phyloP scores from a whole-genome alignment of 768 basidiomycete genomes.

The Filobasidium floriforme region DNA sequence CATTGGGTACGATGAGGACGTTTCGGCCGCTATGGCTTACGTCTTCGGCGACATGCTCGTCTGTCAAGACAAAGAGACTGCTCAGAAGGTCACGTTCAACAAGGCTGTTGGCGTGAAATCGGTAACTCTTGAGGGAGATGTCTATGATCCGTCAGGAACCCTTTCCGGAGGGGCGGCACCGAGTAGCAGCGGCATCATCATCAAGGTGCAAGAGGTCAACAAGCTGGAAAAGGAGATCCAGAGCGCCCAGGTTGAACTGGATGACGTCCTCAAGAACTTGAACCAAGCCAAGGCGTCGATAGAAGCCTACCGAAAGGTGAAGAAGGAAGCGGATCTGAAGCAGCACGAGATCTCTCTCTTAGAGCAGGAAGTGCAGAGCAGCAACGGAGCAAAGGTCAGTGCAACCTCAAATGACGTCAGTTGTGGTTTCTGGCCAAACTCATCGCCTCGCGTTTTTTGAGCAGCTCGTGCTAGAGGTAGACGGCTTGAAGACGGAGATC shows the following conservation, averaged over 20 bases:
- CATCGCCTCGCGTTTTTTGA: background rate
- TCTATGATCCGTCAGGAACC: conserved; percentile 92
- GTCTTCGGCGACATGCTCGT: conserved; percentile 90
- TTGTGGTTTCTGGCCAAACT: background rate
- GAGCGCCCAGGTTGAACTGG: conserved; percentile 51
- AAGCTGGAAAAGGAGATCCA: conserved; percentile 58
- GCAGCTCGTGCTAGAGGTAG: conserved; percentile 74
- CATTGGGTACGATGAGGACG: conserved; percentile 70
- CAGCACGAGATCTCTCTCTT: conserved; percentile 74
- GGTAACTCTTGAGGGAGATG: conserved; percentile 87
- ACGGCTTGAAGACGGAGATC: conserved; percentile 61
- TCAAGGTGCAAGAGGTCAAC: conserved; percentile 75
- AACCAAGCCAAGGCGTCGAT: conserved; percentile 46
- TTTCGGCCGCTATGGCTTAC: conserved; percentile 79
- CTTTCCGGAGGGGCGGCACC: conserved; percentile 86
- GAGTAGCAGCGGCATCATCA: conserved; percentile 58
- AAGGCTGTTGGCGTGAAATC: conserved; percentile 64
- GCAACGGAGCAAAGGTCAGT: conserved; percentile 79
- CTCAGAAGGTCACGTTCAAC: conserved; percentile 79
- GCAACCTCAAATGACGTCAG: too few species aligned
- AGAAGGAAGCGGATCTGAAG: conserved; percentile 75
- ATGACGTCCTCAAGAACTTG: conserved; percentile 55
- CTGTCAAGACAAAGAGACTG: conserved; percentile 78
- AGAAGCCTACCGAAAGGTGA: conserved; percentile 49
- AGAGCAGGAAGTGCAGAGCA: conserved; percentile 75